phyloP scores from a whole-genome alignment of 306 rosid genomes.

The Vigna trinervia region DNA sequence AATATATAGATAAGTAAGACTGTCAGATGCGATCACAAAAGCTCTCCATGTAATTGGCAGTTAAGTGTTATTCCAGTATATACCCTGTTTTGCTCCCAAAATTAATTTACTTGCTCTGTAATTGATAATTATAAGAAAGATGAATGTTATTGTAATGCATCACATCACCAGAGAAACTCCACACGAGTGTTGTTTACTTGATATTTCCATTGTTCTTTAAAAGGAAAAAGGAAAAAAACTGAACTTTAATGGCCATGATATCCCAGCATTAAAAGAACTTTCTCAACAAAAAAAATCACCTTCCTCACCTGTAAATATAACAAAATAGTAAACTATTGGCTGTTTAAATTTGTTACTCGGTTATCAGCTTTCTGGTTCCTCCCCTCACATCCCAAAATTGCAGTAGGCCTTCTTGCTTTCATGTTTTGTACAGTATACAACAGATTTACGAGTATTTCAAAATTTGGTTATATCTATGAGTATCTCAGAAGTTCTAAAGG shows the following conservation, averaged over 20 bases:
- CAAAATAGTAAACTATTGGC: background rate
- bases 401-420: constrained; percentile 19
- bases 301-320: background rate
- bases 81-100: background rate
- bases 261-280: constrained; percentile 1
- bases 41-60: constrained; percentile 9
- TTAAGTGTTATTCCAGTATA: constrained; percentile 10
- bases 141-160: constrained; percentile 15
- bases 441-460: background rate
- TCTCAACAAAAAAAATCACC: constrained; percentile 11
- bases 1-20: constrained; percentile 6
- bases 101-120: background rate
- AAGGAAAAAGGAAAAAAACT: background rate
- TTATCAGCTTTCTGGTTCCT: constrained; percentile 13
- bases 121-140: constrained; percentile 37
- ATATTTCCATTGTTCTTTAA: constrained; percentile 6
- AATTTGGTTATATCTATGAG: background rate
- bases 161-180: background rate
- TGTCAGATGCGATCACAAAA: constrained; percentile 25
- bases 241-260: background rate
- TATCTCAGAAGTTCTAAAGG: background rate
- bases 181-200: no score
- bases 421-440: background rate
- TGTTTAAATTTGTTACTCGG: constrained; percentile 6
- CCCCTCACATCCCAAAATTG: background rate